phyloP scores from a whole-genome alignment of 148 eudicot genomes.

The Nepenthes mirabilis region DNA sequence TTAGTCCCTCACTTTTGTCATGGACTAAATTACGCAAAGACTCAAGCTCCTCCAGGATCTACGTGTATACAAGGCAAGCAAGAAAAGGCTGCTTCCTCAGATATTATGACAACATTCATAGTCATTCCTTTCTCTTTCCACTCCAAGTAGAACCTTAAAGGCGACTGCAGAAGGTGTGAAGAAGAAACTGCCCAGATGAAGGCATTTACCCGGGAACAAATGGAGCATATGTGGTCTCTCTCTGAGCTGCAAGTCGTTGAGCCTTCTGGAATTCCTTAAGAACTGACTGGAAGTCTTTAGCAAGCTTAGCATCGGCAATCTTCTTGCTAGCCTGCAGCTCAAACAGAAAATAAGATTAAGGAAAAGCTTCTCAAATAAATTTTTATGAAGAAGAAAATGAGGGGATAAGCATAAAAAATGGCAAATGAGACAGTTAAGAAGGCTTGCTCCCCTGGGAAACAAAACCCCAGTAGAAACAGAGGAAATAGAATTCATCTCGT shows the following conservation, averaged over 20 bases:
- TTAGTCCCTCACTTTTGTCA: no score
- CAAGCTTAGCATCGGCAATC: constrained; percentile 40
- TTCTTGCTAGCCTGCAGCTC: constrained; percentile 40
- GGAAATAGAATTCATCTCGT: background rate
- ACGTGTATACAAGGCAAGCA: background rate
- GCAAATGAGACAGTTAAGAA: background rate
- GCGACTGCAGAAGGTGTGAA: background rate
- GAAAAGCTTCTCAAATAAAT: background rate
- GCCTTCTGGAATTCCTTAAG: constrained; percentile 48
- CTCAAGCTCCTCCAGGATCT: no score
- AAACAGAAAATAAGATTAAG: constrained; percentile 1
- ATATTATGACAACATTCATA: background rate
- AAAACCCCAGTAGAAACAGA: background rate
- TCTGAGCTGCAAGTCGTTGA: constrained; percentile 43
- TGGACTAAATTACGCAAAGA: no score
- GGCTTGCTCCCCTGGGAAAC: background rate
- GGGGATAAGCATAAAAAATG: background rate
- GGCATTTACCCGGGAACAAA: constrained; percentile 20
- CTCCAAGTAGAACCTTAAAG: background rate
- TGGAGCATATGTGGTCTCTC: constrained; percentile 34
- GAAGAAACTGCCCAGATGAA: constrained; percentile 16
- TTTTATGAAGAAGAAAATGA: background rate
- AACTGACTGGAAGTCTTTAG: constrained; percentile 43
- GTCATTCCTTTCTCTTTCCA: background rate
- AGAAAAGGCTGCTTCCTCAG: no score